Percentiles rank a stretch among this genome's conserved stretches.
phyloP scores from a whole-genome alignment of 208 protist species.

The Acanthamoeba sp. region DNA sequence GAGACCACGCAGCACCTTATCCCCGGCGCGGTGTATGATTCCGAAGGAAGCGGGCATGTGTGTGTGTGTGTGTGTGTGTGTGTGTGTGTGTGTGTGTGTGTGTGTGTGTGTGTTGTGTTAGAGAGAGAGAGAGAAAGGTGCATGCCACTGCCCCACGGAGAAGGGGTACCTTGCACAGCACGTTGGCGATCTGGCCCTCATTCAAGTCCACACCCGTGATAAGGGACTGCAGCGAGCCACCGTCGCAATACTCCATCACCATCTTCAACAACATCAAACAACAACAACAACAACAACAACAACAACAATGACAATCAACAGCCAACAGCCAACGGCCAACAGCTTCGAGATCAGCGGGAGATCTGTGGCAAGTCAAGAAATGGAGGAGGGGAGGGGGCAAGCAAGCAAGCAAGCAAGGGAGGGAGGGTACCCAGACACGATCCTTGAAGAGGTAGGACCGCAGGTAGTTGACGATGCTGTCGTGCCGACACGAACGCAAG shows the following conservation, averaged over 20 bases:
- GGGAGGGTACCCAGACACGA: not conserved
- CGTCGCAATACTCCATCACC: conserved; percentile 70
- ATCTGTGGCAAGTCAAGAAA: not conserved
- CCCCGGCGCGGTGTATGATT: not conserved
- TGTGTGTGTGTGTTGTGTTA: too few relatives aligned
- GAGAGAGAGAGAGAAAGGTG: conserved; percentile 1
- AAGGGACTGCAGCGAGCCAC: conserved; percentile 20
- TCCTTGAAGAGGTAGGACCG: conserved; percentile 43
- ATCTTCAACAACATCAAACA: not conserved
- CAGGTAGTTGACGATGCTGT: conserved; percentile 72
- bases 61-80: too few relatives aligned
- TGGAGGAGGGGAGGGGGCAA: not conserved
- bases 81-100: too few relatives aligned
- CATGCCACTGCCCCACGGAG: too few relatives aligned
- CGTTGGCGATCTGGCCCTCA: conserved; percentile 59
- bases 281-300: not conserved
- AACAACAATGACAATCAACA: too few relatives aligned
- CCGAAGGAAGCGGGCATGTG: too few relatives aligned
- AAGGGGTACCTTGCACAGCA: not conserved
- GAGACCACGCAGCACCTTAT: conserved; percentile 10
- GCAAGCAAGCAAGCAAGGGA: too few relatives aligned
- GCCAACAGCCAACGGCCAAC: too few relatives aligned
- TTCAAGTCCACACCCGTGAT: conserved; percentile 24
- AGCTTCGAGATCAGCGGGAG: too few relatives aligned
- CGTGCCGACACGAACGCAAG: not conserved